A percentile compares a stretch with the other conserved stretches of the same genome.
Evolutionary conservation across 768 basidiomycete genomes (phyloP).

Genomic region (Russula earlei): DNA sequence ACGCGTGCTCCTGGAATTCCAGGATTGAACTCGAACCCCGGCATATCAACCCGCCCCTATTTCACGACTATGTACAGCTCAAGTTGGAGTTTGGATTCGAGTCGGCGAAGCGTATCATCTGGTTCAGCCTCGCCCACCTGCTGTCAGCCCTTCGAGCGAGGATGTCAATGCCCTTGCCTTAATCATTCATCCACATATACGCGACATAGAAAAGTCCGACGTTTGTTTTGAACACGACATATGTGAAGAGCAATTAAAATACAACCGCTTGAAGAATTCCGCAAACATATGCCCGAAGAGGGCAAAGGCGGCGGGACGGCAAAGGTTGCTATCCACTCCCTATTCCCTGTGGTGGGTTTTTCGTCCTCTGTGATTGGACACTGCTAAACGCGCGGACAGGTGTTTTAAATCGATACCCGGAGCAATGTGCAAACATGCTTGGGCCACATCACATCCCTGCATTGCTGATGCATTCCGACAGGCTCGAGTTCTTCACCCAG

Average conservation of each 20-base stretch:
- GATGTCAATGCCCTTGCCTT: conserved; percentile 44
- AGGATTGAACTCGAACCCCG: conserved; percentile 77
- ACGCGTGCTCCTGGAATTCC: no score
- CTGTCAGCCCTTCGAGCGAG: conserved; percentile 36
- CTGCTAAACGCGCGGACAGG: conserved; percentile 28
- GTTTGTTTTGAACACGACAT: conserved; percentile 37
- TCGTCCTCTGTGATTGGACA: neutral
- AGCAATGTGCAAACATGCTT: conserved; percentile 31
- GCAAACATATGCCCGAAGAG: conserved; percentile 43
- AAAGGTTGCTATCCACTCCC: conserved; percentile 25
- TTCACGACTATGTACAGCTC: conserved; percentile 46
- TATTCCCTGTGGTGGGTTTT: neutral
- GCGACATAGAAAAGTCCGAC: conserved; percentile 50
- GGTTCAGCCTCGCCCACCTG: conserved; percentile 56
- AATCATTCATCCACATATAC: conserved; percentile 46
- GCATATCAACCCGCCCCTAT: conserved; percentile 51
- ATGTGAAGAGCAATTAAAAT: conserved; percentile 37
- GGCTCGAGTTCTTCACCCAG: conserved; percentile 49
- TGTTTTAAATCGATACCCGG: conserved; percentile 39
- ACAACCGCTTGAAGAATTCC: conserved; percentile 37
- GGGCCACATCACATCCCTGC: neutral
- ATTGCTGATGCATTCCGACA: conserved; percentile 23
- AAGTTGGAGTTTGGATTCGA: conserved; percentile 37
- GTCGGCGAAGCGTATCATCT: conserved; percentile 43
- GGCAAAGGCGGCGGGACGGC: conserved; percentile 29